These are phyloP conservation scores for Tetragonia tetragonoides DNA, from an alignment of 148 eudicot species.

Conservation along the genomic window DNA sequence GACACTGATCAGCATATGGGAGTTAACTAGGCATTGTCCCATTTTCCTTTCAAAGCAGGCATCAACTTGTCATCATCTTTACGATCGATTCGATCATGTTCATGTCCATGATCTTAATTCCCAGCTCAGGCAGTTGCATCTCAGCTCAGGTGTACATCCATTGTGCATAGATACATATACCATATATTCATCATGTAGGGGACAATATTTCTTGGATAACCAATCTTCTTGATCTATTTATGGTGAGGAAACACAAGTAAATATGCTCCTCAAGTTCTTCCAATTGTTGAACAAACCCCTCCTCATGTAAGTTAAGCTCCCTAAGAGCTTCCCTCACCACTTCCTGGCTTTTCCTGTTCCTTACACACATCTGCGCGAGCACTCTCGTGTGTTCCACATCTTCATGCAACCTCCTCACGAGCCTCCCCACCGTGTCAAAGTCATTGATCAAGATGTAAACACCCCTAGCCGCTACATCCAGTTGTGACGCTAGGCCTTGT, in stretches of 20 bases:
- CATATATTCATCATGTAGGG: not conserved
- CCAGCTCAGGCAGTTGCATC: not conserved
- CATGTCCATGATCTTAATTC: not conserved
- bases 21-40: not conserved
- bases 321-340: slow-evolving; percentile 54
- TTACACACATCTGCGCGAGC: slow-evolving; percentile 54
- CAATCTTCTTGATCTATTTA: slow-evolving; percentile 70
- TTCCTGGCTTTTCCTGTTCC: slow-evolving; percentile 42
- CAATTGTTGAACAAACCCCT: slow-evolving; percentile 54
- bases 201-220: slow-evolving; percentile 34
- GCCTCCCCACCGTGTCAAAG: slow-evolving; percentile 66
- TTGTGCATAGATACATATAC: not conserved
- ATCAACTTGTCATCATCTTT: not conserved
- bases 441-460: slow-evolving; percentile 60
- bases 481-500: slow-evolving; percentile 35
- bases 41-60: not conserved
- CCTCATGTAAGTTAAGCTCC: slow-evolving; percentile 46
- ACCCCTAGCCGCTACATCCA: slow-evolving; percentile 73
- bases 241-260: slow-evolving; percentile 65
- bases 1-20: too few species aligned
- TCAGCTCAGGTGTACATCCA: not conserved
- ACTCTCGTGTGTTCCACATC: slow-evolving; percentile 65
- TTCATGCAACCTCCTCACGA: slow-evolving; percentile 51
- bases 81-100: not conserved
- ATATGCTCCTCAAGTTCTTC: slow-evolving; percentile 79